Evolutionary conservation across 495 filamentous ascomycete genomes (phyloP).

Genomic region (Pyrenopolyporus hunteri): DNA sequence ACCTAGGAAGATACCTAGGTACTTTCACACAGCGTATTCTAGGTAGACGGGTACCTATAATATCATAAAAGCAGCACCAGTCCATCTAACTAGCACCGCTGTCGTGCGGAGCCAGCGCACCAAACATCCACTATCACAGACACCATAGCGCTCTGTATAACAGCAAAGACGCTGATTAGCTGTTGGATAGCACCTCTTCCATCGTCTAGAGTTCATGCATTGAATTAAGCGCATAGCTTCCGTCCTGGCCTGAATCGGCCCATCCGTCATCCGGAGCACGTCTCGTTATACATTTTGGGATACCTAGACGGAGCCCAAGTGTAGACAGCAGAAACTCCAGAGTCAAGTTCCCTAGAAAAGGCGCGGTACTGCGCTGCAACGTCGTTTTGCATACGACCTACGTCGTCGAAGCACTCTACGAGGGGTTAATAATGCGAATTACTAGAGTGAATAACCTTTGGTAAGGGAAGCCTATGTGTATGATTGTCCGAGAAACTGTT

Average conservation of each 20-base stretch:
- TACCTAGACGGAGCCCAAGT: slow-evolving; percentile 8
- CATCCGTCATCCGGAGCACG: slow-evolving; percentile 11
- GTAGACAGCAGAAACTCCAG: slow-evolving; percentile 7
- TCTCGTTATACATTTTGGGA: neutral
- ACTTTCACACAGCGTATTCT: neutral
- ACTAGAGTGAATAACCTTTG: neutral
- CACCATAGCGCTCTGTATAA: neutral
- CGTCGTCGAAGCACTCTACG: slow-evolving; percentile 7
- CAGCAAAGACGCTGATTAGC: slow-evolving; percentile 1
- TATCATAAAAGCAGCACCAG: no score
- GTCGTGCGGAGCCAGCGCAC: slow-evolving; percentile 4
- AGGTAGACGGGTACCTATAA: neutral
- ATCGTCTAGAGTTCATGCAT: neutral
- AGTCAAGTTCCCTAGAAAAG: neutral
- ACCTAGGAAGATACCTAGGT: neutral
- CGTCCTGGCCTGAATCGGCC: slow-evolving; percentile 4
- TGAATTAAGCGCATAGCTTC: slow-evolving; percentile 1
- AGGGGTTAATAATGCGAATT: slow-evolving; percentile 14
- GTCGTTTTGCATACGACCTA: slow-evolving; percentile 10
- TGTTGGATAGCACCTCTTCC: slow-evolving; percentile 1
- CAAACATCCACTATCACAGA: slow-evolving; percentile 6
- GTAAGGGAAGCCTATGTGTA: neutral
- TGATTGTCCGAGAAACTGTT: neutral
- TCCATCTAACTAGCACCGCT: neutral
- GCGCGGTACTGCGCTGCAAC: slow-evolving; percentile 10